Evolutionary conservation across 108 stramenopile genomes (phyloP), one percentile per base, ranked within the genome.

Genomic region (Nitzschia sp.): DNA sequence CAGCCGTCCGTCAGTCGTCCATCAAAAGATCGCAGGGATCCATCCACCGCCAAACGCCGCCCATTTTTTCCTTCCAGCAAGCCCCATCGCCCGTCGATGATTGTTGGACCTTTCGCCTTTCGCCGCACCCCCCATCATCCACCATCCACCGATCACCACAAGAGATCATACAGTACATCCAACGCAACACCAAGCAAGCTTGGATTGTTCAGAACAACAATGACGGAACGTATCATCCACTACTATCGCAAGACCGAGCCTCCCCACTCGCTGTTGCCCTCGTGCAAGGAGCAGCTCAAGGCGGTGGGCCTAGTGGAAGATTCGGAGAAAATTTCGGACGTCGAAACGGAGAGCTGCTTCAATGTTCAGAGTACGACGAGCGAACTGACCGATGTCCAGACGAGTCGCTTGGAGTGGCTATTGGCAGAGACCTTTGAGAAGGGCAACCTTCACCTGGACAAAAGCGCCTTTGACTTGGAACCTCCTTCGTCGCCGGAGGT

Each of bases 391-490:
- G 77, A 64, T 1, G 36, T 47, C 1, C 71, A 86, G 33, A 85
- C 69, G 5, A 19, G 55, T 5, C 72, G 77, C 6, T 75, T 98
- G 32, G 86, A 92, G 63, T 98, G 97, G 97, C 82, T 98, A 11
- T 68, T 98, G 26, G 68, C 89, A 3, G 97, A 98, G 80, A 98
- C 97, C 13, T 98, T 94, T 65, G 94, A 96, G 35, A 77, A 73
- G 28, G 76, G 77, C 6, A 80, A 78, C 23, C 55, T 94, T 15
- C 76, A 69, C 5, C 48, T 88, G 15, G 92, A 91, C 72, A 63
- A 82, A 41, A 66, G 81, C 66, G 59, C 56, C 46, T 78, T 93
- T 59, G 71, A 76, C 26, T 53, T 59, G 48, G 71, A 66, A 26
- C 29, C 19, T 50, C 52, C 17, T 56, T 46, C 72, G 53, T 41